Base-by-base conservation (phyloP, 768 basidiomycete genomes). In the Naematelia aurantialba region DNA sequence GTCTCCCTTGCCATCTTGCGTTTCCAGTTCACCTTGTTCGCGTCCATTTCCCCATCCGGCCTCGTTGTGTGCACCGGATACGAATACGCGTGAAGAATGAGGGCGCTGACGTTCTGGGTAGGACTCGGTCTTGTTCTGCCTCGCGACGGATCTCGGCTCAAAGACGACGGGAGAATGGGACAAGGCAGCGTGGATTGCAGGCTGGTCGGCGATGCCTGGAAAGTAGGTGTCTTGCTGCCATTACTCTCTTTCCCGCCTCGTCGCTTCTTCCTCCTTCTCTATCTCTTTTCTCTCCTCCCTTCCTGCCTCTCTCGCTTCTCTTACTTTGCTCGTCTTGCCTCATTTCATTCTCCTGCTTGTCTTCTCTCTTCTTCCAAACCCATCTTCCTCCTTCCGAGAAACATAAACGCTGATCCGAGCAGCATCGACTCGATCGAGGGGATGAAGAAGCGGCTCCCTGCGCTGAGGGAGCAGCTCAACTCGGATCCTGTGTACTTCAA, bases 51-150 rank as follows among this genome's bases (percentile, higher is more conserved):
- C n/a, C n/a, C n/a, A 21, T 17, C 47, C 17, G 12, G 47, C 47
- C 22, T 48, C 12, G 12, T 24, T 48, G 47, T 21, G 47, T 14
- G 47, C n/a, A n/a, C n/a, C n/a, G n/a, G n/a, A n/a, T n/a, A n/a
- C n/a, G n/a, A n/a, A n/a, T n/a, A n/a, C n/a, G n/a, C n/a, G n/a
- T n/a, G n/a, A n/a, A n/a, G n/a, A n/a, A n/a, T n/a, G n/a, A n/a
- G n/a, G n/a, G n/a, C n/a, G n/a, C 52, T 54, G 52, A 30, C n/a
- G n/a, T n/a, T n/a, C 45, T 48, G 54, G 57, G 12, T 47, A 76
- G 68, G 77, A 78, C 49, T 53, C 72, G 17, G 75, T 73, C 10
- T 63, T 78, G n/a, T 78, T 77, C 60, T 75, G 76, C 58, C 61
- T 78, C 4, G 75, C 76, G 17, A 59, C 66, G 13, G 77, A 78